phyloP scores from a whole-genome alignment of 202 grass and related monocot species.

The Schoenoplectus tabernaemontani region DNA sequence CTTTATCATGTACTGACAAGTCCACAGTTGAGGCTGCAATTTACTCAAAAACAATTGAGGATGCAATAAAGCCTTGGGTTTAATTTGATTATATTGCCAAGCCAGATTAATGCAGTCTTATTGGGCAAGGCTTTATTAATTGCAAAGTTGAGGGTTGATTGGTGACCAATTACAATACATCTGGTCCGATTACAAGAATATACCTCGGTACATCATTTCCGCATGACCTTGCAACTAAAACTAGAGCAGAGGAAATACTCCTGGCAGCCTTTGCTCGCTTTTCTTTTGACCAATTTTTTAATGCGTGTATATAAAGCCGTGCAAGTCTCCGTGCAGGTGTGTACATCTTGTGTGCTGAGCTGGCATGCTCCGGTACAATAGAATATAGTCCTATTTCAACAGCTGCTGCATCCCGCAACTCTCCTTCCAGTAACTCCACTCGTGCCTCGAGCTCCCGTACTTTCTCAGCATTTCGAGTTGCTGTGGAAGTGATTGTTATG shows the following conservation, averaged over 20 bases:
- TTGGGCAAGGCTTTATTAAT: background rate
- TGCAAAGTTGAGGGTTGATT: background rate
- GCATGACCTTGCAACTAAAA: conserved; percentile 82
- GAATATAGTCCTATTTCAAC: conserved; percentile 88
- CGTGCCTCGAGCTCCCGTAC: conserved; percentile 61
- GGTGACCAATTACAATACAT: background rate
- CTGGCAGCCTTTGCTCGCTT: conserved; percentile 71
- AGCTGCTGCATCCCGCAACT: conserved; percentile 76
- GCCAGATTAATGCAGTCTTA: background rate
- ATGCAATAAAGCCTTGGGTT: background rate
- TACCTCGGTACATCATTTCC: conserved; percentile 95
- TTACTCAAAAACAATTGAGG: no score
- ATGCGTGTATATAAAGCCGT: conserved; percentile 60
- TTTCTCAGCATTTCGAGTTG: conserved; percentile 56
- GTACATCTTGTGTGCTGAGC: conserved; percentile 92
- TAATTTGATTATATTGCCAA: background rate
- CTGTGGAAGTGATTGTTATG: conserved; percentile 47
- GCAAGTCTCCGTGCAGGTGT: conserved; percentile 83
- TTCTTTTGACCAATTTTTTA: conserved; percentile 58
- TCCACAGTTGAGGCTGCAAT: no score
- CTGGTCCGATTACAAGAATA: conserved; percentile 16
- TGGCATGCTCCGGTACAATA: conserved; percentile 78
- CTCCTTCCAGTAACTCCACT: conserved; percentile 80
- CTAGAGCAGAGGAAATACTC: conserved; percentile 77
- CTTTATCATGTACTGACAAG: background rate